Conservation (phyloP, 2,329 filamentous ascomycete species). For the Coccinonectria pachysandricola region DNA sequence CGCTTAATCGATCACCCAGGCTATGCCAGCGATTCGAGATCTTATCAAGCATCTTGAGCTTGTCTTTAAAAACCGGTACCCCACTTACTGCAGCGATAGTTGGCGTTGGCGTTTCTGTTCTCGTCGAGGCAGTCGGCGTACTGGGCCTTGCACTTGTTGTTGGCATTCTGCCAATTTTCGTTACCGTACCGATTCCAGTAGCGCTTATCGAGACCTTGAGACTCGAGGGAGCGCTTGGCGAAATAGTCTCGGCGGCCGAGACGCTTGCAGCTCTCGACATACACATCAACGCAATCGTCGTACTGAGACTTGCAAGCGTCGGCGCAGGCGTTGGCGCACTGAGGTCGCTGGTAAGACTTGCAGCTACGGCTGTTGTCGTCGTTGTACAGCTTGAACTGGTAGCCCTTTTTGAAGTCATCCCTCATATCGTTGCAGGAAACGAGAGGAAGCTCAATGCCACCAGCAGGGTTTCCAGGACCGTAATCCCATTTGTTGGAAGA, state of each 20-base stretch:
- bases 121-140: constrained; percentile 35
- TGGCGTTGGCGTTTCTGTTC: constrained; percentile 29
- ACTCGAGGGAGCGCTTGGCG: constrained; percentile 17
- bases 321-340: constrained; percentile 32
- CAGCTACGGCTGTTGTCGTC: constrained; percentile 32
- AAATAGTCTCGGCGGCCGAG: constrained; percentile 18
- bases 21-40: no score
- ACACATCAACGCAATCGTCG: constrained; percentile 35
- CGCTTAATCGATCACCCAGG: no score
- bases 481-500: constrained; percentile 52
- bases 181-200: constrained; percentile 19
- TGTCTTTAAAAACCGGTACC: constrained; percentile 14
- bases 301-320: constrained; percentile 46
- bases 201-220: constrained; percentile 15
- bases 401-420: constrained; percentile 26
- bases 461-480: constrained; percentile 49
- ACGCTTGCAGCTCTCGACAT: constrained; percentile 37
- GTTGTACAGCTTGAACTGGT: constrained; percentile 44
- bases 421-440: constrained; percentile 44
- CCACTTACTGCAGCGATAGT: constrained; percentile 30
- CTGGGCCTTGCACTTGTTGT: constrained; percentile 37
- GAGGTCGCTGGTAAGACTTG: constrained; percentile 30
- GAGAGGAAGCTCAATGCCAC: constrained; percentile 40
- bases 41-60: no score
- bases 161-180: constrained; percentile 22